Evolutionary conservation across 345 rosid species (phyloP), one percentile per base, ranked within the genome.

Genomic region (Diplotaxis tenuifolia): DNA sequence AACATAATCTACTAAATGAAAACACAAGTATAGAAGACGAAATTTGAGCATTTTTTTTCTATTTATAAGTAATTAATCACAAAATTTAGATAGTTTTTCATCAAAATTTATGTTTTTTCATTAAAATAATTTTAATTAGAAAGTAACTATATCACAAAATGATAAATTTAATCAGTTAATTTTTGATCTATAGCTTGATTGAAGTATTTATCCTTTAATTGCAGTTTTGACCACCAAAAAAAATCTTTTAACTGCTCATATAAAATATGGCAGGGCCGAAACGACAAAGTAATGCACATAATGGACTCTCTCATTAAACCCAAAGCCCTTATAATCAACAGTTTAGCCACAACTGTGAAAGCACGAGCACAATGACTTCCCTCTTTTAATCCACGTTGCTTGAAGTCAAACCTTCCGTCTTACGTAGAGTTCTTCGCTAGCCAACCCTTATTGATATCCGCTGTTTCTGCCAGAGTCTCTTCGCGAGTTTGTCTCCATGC

Each of bases 301-400:
- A 38, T 38, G 47, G 47, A 38, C 47, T 38, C 15, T 38, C 5
- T 36, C 7, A 3, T 42, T n/a, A n/a, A 67, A 54, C 73, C 73
- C 65, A 52, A 69, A 69, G 65, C 65, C 40, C 28, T 10, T 14
- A 57, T 34, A 45, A 42, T 42, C n/a, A 42, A 42, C 50, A 42
- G 8, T 7, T 1, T n/a, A n/a, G 50, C 50, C 50, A 42, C 50
- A 3, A 61, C 50, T 36, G 4, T 25, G 28, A 25, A 25, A n/a
- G n/a, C n/a, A n/a, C n/a, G n/a, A n/a, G n/a, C n/a, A n/a, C n/a
- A n/a, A n/a, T 25, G 42, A 36, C 42, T 36, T 10, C 10, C 42
- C 14, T 10, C 42, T 36, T 36, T 36, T 36, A 36, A 36, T 6
- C 10, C 2, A 0, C 10, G 10, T 9, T 36, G 10, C 42, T 9